Conservation (phyloP, 139 green algal species). For the Coccomyxa sp. region DNA sequence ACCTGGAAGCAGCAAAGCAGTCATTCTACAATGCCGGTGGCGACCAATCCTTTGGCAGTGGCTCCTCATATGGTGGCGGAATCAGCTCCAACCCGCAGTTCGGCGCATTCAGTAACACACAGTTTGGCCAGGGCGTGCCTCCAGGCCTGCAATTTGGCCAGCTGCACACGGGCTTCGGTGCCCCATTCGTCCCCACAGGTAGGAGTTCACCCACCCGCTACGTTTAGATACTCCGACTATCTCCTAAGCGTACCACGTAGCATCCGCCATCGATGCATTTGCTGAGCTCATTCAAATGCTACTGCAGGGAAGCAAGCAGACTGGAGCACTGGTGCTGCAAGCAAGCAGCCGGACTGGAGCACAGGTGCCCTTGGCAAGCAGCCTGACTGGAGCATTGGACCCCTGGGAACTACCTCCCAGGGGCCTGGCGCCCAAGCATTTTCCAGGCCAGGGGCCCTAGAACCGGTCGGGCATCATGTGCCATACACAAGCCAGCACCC, state of each 20-base stretch:
- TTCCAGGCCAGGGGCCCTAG: background rate
- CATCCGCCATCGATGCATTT: background rate
- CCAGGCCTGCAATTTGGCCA: constrained; percentile 18
- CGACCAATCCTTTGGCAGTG: no score
- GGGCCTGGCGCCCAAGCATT: background rate
- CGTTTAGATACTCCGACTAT: no score
- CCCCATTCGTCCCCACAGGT: constrained; percentile 21
- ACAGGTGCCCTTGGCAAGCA: constrained; percentile 16
- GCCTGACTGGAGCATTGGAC: constrained; percentile 19
- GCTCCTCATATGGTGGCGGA: background rate
- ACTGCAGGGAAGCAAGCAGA: background rate
- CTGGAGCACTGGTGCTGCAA: background rate
- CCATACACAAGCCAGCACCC: no score
- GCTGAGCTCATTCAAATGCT: background rate
- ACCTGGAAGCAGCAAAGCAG: constrained; percentile 6
- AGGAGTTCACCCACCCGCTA: background rate
- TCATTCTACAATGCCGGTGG: constrained; percentile 7
- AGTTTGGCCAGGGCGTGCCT: constrained; percentile 10
- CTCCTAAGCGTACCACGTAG: no score
- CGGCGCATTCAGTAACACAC: background rate
- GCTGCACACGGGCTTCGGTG: constrained; percentile 3
- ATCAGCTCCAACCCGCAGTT: background rate
- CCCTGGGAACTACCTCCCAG: background rate
- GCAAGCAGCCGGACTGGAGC: constrained; percentile 17
- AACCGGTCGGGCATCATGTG: no score